These are phyloP conservation scores for Yamadazyma sp. DNA, from an alignment of 805 yeast species.

Conservation along the genomic window DNA sequence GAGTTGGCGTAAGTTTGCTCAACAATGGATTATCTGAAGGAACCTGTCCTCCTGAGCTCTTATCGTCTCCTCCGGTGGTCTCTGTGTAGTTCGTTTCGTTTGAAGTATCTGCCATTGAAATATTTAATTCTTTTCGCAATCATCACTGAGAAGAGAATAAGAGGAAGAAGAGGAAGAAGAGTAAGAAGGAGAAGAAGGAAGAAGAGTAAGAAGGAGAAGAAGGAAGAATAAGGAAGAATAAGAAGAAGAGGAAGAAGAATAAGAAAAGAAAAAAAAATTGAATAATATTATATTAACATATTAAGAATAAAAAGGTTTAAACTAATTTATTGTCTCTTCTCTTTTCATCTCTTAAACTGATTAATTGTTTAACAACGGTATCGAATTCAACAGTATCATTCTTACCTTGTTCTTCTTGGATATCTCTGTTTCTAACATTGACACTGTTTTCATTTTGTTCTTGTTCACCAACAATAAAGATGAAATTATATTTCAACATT, in stretches of 20 bases:
- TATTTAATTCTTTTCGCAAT: too few relatives aligned
- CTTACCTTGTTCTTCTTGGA: constrained; percentile 89
- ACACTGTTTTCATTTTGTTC: constrained; percentile 79
- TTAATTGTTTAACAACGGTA: constrained; percentile 67
- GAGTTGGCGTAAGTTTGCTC: constrained; percentile 27
- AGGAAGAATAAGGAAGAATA: too few relatives aligned
- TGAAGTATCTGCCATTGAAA: too few relatives aligned
- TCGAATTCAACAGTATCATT: constrained; percentile 75
- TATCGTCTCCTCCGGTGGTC: too few relatives aligned
- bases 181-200: too few relatives aligned
- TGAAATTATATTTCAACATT: constrained; percentile 89
- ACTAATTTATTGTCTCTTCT: constrained; percentile 61
- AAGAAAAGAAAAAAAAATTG: too few relatives aligned
- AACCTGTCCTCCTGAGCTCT: too few relatives aligned
- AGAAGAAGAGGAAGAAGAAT: too few relatives aligned
- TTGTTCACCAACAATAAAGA: constrained; percentile 95
- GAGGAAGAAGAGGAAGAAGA: too few relatives aligned
- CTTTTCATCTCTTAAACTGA: constrained; percentile 65
- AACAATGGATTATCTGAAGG: constrained; percentile 23
- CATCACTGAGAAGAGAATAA: too few relatives aligned
- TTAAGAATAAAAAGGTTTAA: constrained; percentile 6
- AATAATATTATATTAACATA: background rate
- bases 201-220: too few relatives aligned
- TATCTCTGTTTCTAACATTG: constrained; percentile 95
- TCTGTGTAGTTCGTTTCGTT: too few relatives aligned